Evolutionary conservation across 2,329 filamentous ascomycete genomes (phyloP).

Genomic region (Zymoseptoria crescenta): DNA sequence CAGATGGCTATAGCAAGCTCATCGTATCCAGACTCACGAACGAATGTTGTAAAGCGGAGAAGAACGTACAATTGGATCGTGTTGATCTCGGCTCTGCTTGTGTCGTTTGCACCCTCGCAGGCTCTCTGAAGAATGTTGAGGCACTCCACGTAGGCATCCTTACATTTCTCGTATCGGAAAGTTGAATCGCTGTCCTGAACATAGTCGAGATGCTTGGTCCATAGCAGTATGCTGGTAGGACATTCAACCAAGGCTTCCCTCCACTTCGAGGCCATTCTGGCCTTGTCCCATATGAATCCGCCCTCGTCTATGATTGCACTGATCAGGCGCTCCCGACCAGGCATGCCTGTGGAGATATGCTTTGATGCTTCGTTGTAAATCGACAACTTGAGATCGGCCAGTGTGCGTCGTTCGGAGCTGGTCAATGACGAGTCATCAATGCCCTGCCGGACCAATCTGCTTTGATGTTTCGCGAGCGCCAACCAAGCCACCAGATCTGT

Average conservation of each 20-base stretch:
- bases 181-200: constrained; percentile 57
- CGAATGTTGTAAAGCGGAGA: constrained; percentile 63
- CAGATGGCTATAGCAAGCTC: constrained; percentile 73
- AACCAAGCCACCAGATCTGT: constrained; percentile 66
- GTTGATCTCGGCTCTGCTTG: constrained; percentile 19
- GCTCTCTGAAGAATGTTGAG: constrained; percentile 29
- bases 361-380: constrained; percentile 71
- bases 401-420: constrained; percentile 56
- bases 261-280: constrained; percentile 59
- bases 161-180: constrained; percentile 62
- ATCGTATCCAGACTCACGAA: constrained; percentile 67
- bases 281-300: constrained; percentile 61
- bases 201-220: constrained; percentile 66
- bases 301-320: constrained; percentile 67
- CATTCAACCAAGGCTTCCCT: constrained; percentile 49
- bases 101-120: not conserved
- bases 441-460: constrained; percentile 51
- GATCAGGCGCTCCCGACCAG: constrained; percentile 53
- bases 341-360: constrained; percentile 40
- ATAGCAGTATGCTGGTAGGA: constrained; percentile 55
- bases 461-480: constrained; percentile 70
- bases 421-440: constrained; percentile 42
- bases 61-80: constrained; percentile 60
- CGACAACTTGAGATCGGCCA: constrained; percentile 71
- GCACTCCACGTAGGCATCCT: constrained; percentile 52